phyloP scores from a whole-genome alignment of 257 asterid genomes.

The Primulina huaijiensis region DNA sequence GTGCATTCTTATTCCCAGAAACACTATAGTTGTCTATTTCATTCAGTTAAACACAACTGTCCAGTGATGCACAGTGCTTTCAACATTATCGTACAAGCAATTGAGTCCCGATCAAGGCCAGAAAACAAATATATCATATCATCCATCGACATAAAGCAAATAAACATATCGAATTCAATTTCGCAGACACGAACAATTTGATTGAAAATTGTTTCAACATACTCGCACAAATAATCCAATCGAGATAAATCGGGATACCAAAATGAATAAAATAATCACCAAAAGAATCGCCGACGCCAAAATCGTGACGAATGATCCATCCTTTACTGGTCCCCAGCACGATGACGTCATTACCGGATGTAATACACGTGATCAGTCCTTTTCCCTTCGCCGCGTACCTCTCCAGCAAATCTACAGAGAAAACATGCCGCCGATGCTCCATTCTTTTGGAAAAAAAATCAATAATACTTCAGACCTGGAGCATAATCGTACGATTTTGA shows the following conservation, averaged over 20 bases:
- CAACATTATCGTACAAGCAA: background rate
- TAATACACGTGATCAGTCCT: constrained; percentile 88
- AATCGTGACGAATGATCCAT: constrained; percentile 91
- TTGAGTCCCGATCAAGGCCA: constrained; percentile 7
- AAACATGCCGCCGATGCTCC: constrained; percentile 73
- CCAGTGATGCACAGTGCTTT: constrained; percentile 16
- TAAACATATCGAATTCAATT: background rate
- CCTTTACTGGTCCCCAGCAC: constrained; percentile 92
- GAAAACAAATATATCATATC: background rate
- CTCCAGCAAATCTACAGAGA: constrained; percentile 87
- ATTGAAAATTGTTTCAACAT: background rate
- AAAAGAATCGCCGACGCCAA: constrained; percentile 77
- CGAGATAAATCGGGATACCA: background rate
- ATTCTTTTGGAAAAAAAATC: constrained; percentile 21
- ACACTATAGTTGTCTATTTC: background rate
- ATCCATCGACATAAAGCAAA: background rate
- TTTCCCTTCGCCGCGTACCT: constrained; percentile 89
- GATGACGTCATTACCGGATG: constrained; percentile 92
- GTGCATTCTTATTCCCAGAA: constrained; percentile 5
- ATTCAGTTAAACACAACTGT: background rate
- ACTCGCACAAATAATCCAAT: constrained; percentile 5
- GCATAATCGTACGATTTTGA: too few relatives aligned
- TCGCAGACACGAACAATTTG: background rate
- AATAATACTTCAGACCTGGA: background rate
- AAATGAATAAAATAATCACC: constrained; percentile 37